These are phyloP conservation scores for Phyllosticta ampelicida DNA, from an alignment of 2,329 filamentous ascomycete genomes.

Conservation along the genomic window DNA sequence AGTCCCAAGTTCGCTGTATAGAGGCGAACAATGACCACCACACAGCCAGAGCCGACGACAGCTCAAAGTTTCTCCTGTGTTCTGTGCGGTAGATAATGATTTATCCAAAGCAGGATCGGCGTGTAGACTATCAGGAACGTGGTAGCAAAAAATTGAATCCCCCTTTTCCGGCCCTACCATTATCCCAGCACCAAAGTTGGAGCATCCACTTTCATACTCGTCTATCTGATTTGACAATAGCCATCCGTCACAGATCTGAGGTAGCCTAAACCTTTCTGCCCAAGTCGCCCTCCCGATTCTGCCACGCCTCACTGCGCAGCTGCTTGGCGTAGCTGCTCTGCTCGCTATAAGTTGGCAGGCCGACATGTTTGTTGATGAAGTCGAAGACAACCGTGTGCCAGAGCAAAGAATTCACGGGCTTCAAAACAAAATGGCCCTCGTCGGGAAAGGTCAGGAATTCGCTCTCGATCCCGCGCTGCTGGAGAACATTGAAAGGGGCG, in stretches of 20 bases:
- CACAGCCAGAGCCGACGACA: too few species aligned
- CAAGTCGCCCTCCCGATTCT: conserved; percentile 6
- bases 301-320: conserved; percentile 1
- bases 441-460: conserved; percentile 73
- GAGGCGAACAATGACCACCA: too few species aligned
- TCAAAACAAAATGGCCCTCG: conserved; percentile 68
- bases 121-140: too few species aligned
- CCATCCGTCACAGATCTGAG: background rate
- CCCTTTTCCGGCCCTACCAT: too few species aligned
- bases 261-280: conserved; percentile 1
- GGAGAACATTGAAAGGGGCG: conserved; percentile 75
- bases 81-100: too few species aligned
- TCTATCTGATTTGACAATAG: background rate
- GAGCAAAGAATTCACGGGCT: conserved; percentile 79
- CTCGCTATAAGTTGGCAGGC: conserved; percentile 35
- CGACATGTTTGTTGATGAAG: conserved; percentile 57
- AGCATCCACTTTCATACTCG: background rate
- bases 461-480: conserved; percentile 63
- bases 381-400: conserved; percentile 82
- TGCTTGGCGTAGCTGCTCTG: conserved; percentile 12
- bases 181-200: too few species aligned
- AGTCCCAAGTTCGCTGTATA: too few species aligned
- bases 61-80: too few species aligned
- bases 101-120: too few species aligned
- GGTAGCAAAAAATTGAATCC: too few species aligned